A percentile compares a stretch with the other conserved stretches of the same genome.
Conservation (phyloP, 2,329 filamentous ascomycete species). For the Zymoseptoria tritici region DNA sequence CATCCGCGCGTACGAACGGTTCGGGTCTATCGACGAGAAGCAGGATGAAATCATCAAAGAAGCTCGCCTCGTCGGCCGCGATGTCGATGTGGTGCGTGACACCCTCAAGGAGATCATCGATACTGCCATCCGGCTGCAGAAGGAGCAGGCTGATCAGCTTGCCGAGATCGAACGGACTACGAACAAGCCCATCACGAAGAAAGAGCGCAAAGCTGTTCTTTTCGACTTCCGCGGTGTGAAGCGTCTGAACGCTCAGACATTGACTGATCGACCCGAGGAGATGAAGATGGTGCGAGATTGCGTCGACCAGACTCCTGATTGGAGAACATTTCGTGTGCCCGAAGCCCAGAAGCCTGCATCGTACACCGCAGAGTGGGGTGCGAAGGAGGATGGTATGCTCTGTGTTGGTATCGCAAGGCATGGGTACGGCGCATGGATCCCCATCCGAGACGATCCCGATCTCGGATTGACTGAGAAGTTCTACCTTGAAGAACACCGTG, state of each 20-base stretch:
- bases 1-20: constrained; percentile 83
- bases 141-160: constrained; percentile 61
- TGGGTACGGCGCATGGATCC: constrained; percentile 90
- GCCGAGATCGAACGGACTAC: constrained; percentile 59
- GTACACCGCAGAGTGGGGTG: constrained; percentile 87
- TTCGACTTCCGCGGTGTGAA: constrained; percentile 93
- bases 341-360: constrained; percentile 89
- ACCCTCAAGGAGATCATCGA: constrained; percentile 74
- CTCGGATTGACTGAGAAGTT: constrained; percentile 83
- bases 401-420: constrained; percentile 87
- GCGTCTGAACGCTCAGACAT: constrained; percentile 91
- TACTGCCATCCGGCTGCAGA: constrained; percentile 60
- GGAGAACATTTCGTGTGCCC: constrained; percentile 72
- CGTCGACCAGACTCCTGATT: constrained; percentile 58
- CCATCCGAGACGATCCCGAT: constrained; percentile 86
- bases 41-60: constrained; percentile 81
- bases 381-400: constrained; percentile 93
- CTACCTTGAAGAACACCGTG: constrained; percentile 95
- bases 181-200: constrained; percentile 82
- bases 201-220: constrained; percentile 92
- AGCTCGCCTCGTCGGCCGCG: constrained; percentile 74
- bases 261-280: constrained; percentile 83
- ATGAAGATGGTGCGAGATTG: constrained; percentile 76
- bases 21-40: constrained; percentile 82
- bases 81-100: constrained; percentile 67